Conservation (phyloP, 495 filamentous ascomycete genomes). For the Aspergillus sparsus region DNA sequence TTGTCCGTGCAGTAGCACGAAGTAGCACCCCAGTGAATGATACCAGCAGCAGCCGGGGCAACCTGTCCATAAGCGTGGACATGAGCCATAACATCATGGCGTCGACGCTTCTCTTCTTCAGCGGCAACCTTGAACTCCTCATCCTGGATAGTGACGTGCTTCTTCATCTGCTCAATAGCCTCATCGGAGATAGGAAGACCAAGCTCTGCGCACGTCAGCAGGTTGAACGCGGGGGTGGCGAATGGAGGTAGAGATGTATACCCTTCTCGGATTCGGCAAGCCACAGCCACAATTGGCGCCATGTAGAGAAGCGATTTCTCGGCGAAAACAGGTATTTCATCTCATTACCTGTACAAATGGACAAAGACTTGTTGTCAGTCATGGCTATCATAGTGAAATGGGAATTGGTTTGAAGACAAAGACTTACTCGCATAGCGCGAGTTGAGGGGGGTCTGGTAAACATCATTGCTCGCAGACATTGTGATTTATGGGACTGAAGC, state of each 20-base stretch:
- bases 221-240: constrained; percentile 20
- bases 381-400: neutral
- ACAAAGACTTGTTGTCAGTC: constrained; percentile 27
- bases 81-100: constrained; percentile 73
- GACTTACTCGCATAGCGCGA: constrained; percentile 69
- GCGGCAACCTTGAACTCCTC: constrained; percentile 75
- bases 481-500: constrained; percentile 30
- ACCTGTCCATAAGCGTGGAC: constrained; percentile 71
- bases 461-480: constrained; percentile 64
- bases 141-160: constrained; percentile 71
- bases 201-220: constrained; percentile 42
- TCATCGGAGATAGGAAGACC: constrained; percentile 64
- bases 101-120: constrained; percentile 75
- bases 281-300: constrained; percentile 80
- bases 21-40: constrained; percentile 80
- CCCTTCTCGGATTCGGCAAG: constrained; percentile 82
- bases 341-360: constrained; percentile 42
- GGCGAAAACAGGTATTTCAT: constrained; percentile 67
- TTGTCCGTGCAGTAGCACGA: constrained; percentile 79
- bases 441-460: constrained; percentile 72
- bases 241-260: constrained; percentile 23
- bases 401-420: constrained; percentile 2
- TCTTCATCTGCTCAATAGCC: constrained; percentile 73
- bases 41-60: constrained; percentile 80
- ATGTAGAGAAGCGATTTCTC: constrained; percentile 69